These are phyloP conservation scores for Erigeron canadensis DNA, from an alignment of 129 eudicot genomes.

Conservation along the genomic window DNA sequence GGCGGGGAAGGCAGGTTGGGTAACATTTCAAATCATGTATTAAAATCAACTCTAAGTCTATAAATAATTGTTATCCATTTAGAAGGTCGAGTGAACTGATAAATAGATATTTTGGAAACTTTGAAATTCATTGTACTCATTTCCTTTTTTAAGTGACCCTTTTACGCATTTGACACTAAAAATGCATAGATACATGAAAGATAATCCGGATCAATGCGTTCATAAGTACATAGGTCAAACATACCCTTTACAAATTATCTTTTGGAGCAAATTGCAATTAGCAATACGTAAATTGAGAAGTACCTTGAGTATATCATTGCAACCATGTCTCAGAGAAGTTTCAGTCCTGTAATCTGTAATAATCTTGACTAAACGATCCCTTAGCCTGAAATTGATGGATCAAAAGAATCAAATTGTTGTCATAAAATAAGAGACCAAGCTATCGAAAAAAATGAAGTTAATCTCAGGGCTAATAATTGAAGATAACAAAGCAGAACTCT, in stretches of 20 bases:
- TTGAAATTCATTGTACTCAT: background rate
- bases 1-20: too few species aligned
- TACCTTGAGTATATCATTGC: conserved; percentile 96
- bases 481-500: conserved; percentile 2
- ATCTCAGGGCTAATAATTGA: background rate
- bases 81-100: too few species aligned
- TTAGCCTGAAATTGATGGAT: conserved; percentile 47
- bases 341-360: conserved; percentile 96
- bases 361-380: conserved; percentile 94
- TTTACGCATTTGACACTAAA: too few species aligned
- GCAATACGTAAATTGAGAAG: background rate
- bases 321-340: conserved; percentile 98
- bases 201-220: background rate
- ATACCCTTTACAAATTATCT: background rate
- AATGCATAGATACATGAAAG: background rate
- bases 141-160: too few species aligned
- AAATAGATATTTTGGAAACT: background rate
- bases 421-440: background rate
- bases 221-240: background rate
- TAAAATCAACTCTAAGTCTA: too few species aligned
- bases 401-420: background rate
- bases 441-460: background rate
- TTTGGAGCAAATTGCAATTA: background rate
- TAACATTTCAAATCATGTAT: background rate
- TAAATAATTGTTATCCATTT: too few species aligned